These are phyloP conservation scores for Chaetomium olivaceum DNA, from an alignment of 2,329 filamentous ascomycete genomes.

Conservation along the genomic window DNA sequence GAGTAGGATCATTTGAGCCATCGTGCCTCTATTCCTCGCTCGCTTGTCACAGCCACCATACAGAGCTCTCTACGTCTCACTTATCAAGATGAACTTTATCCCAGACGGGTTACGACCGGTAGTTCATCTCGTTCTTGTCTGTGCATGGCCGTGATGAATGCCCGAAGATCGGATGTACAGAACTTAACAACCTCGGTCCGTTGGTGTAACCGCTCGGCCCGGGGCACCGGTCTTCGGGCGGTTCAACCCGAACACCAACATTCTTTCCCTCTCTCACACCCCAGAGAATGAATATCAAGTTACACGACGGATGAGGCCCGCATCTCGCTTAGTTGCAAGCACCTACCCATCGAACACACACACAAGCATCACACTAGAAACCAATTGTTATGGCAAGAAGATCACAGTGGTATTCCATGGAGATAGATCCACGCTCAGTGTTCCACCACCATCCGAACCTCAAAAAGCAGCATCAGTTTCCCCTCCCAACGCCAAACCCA, in stretches of 20 bases:
- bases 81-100: no score
- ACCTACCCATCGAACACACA: not conserved
- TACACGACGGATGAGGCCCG: not conserved
- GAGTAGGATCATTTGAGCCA: no score
- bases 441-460: not conserved
- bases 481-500: not conserved
- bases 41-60: no score
- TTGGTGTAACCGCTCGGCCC: not conserved
- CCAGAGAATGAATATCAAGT: not conserved
- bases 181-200: not conserved
- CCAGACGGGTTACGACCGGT: no score
- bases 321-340: not conserved
- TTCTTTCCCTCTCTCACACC: not conserved
- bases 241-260: not conserved
- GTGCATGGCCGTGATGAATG: no score
- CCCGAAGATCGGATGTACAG: no score
- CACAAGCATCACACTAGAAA: not conserved
- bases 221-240: no score
- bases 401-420: not conserved
- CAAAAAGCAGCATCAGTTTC: not conserved
- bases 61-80: no score
- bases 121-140: no score
- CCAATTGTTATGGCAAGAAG: not conserved
- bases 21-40: no score
- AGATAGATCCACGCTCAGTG: not conserved